Conservation (phyloP, 2,329 filamentous ascomycete species). For the Aureobasidium sp. region DNA sequence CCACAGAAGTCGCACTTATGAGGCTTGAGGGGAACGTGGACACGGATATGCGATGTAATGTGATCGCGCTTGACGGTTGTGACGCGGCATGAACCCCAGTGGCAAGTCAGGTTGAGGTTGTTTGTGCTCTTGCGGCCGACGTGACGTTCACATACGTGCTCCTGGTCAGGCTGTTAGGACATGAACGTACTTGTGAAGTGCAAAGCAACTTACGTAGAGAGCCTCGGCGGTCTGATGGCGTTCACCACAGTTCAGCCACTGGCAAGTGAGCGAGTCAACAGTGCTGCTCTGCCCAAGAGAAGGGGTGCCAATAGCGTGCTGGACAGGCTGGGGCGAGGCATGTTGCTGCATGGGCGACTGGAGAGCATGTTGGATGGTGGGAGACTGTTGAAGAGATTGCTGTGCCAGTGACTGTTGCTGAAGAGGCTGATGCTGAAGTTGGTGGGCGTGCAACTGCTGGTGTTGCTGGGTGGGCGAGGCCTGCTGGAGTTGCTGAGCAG, state of each 20-base stretch:
- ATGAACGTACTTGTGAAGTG: neutral
- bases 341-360: constrained; percentile 12
- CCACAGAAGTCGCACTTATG: constrained; percentile 99
- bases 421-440: constrained; percentile 6
- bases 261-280: constrained; percentile 44
- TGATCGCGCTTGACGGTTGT: constrained; percentile 98
- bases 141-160: constrained; percentile 96
- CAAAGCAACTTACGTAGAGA: constrained; percentile 47
- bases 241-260: constrained; percentile 56
- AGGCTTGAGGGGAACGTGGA: constrained; percentile 94
- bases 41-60: constrained; percentile 97
- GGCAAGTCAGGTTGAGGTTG: constrained; percentile 93
- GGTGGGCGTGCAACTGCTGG: neutral
- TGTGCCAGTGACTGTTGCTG: constrained; percentile 3
- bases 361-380: constrained; percentile 6
- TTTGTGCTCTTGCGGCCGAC: constrained; percentile 98
- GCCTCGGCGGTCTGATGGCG: constrained; percentile 49
- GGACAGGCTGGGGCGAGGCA: constrained; percentile 7
- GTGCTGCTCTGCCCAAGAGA: constrained; percentile 20
- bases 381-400: constrained; percentile 6
- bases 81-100: constrained; percentile 92
- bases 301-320: constrained; percentile 17
- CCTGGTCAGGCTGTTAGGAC: constrained; percentile 43
- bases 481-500: constrained; percentile 9
- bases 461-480: neutral